Evolutionary conservation across 1,139 yeast species (phyloP), one percentile per base, ranked within the genome.

Genomic region (Tardiomyces digboiensis): DNA sequence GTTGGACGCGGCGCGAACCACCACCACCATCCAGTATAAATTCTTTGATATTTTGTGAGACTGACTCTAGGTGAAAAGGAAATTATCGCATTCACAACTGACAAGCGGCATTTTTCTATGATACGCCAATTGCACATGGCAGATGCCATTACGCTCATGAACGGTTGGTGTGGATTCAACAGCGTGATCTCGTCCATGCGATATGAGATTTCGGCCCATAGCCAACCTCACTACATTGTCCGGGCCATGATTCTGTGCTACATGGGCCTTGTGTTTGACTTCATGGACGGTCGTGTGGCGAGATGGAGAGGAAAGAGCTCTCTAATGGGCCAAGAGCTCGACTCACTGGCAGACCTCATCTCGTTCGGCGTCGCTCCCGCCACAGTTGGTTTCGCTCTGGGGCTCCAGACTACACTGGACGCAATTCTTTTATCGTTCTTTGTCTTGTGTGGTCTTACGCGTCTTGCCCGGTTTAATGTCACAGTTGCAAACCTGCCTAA

Each of bases 241-340:
- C 74, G 96, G 55, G 96, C 97, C 2, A 91, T 88, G 67, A 80
- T 83, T 53, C 85, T 89, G 64, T 86, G 87, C 40, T 75, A 86
- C 18, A 71, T 89, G 55, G 98, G 98, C 6, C 76, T 89, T 57
- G 87, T 91, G 60, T 89, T 89, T 62, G 98, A 91, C 65, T 88
- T 91, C 62, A 83, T 91, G 62, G 98, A 91, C 62, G 98, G 98
- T 22, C 79, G 95, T 57, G 98, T 91, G 7, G 98, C 98, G 5
- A 76, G 98, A 56, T 75, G 91, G 69, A 78, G 97, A 67, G 83
- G 88, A 64, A 87, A 91, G 67, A 78, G 95, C 2, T 82, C 95
- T 20, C 72, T 91, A 46, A 86, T 93, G 87, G 98, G 98, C 48
- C 97, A 91, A 65, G 98, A 91, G 66, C 77, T 91, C 56, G 98